Evolutionary conservation across 768 basidiomycete genomes (phyloP), one percentile per base, ranked within the genome.

Genomic region (Tulasnella sp.): DNA sequence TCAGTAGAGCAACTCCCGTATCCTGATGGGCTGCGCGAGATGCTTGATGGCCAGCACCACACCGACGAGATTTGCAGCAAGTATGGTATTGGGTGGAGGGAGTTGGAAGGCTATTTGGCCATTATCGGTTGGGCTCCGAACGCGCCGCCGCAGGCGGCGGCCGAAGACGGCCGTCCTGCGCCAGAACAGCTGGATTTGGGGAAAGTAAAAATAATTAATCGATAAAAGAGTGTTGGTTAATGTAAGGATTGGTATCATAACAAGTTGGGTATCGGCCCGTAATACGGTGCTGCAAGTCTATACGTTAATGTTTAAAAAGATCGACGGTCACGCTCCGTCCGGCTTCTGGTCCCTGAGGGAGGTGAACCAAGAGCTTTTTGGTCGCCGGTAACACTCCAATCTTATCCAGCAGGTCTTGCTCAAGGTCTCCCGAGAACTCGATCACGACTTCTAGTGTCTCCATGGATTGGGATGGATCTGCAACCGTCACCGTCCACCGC

Each of bases 41-140:
- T 94, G 80, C 87, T 99, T 18, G 92, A 99, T 83, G 98, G 97
- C 12, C 93, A 92, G 78, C 96, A 96, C 84, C 93, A 96, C 84
- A 92, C 94, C 1, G 97, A 99, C 83, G 97, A 98, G 85, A 86
- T 99, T 68, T 92, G 93, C 71, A 91, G 93, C 36, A 89, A 84
- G 80, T 97, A 97, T 82, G 91, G 94, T 81, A 91, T 92, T 42
- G 92, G 93, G 0, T 97, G 95, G 96, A 91, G 91, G 16, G 86
- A 92, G 73, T 86, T 99, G 76, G 91, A 94, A 84, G 88, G 88
- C 79, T 95, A 84, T 36, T 81, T 85, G 58, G 82, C 75, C 21
- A 74, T 71, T 31, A 80, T 82, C 8, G 82, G 81, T 19, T 58
- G 48, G 27, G 38, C 76, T 58, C 58, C 76, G 40, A 77, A 68